Conservation (phyloP, 169 alveolate genomes). For the Blepharisma undulans region DNA sequence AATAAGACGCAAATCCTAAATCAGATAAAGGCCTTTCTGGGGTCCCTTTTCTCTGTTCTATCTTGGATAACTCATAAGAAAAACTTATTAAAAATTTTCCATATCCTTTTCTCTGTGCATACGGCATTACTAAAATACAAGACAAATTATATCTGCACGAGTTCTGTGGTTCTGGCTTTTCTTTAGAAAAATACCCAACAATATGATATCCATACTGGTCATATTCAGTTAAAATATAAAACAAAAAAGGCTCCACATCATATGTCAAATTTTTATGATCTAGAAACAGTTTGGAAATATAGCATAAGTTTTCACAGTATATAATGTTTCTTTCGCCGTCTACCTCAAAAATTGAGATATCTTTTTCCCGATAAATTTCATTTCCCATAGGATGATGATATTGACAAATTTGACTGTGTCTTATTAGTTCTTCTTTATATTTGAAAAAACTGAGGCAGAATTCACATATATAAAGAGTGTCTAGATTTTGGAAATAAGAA, state of each 20-base stretch:
- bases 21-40: conserved; percentile 98
- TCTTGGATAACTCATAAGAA: conserved; percentile 90
- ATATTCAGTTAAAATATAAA: conserved; percentile 94
- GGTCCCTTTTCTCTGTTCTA: conserved; percentile 93
- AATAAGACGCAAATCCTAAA: conserved; percentile 95
- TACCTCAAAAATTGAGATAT: conserved; percentile 94
- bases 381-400: conserved; percentile 98
- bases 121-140: conserved; percentile 87
- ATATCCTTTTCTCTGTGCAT: conserved; percentile 86
- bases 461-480: conserved; percentile 93
- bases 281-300: conserved; percentile 93
- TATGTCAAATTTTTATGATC: conserved; percentile 95
- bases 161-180: conserved; percentile 68
- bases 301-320: conserved; percentile 96
- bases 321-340: conserved; percentile 93
- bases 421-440: conserved; percentile 76
- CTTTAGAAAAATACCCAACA: conserved; percentile 89
- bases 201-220: conserved; percentile 89
- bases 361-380: conserved; percentile 95
- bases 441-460: conserved; percentile 92
- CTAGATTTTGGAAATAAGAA: conserved; percentile 91
- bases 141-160: conserved; percentile 67
- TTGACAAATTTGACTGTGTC: conserved; percentile 89
- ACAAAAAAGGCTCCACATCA: conserved; percentile 89
- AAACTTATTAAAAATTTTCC: conserved; percentile 88